A percentile compares a stretch with the other conserved stretches of the same genome.
These are phyloP conservation scores for Kluyveromyces aestuarii DNA, from an alignment of 805 yeast species.

Conservation along the genomic window DNA sequence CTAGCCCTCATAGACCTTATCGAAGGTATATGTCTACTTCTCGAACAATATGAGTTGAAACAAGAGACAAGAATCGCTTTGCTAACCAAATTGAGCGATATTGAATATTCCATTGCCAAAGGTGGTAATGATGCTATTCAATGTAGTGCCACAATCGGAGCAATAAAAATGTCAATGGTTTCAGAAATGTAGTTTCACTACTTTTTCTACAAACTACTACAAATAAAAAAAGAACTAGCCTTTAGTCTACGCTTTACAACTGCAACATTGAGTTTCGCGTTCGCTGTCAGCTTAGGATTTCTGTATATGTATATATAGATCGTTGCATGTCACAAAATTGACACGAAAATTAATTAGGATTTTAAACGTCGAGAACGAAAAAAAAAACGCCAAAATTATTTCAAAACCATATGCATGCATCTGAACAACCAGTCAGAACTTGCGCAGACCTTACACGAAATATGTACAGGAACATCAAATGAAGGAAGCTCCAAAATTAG, in stretches of 20 bases:
- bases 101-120: slow-evolving; percentile 82
- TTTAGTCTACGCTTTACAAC: no score
- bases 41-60: slow-evolving; percentile 60
- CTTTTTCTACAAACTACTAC: neutral
- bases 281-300: neutral
- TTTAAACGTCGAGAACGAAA: no score
- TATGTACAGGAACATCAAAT: neutral
- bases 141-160: slow-evolving; percentile 83
- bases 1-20: slow-evolving; percentile 83
- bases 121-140: slow-evolving; percentile 93
- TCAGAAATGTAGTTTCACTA: slow-evolving; percentile 15
- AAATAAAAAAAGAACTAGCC: no score
- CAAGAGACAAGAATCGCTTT: slow-evolving; percentile 49
- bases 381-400: neutral
- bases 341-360: neutral
- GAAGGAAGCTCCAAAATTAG: no score
- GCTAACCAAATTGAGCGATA: slow-evolving; percentile 66
- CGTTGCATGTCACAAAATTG: neutral
- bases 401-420: neutral
- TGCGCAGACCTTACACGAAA: neutral
- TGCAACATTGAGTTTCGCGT: neutral
- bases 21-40: slow-evolving; percentile 61
- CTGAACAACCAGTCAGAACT: no score
- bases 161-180: slow-evolving; percentile 47
- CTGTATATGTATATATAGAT: no score